phyloP scores from a whole-genome alignment of 768 basidiomycete genomes.

The Lentinula raphanica region DNA sequence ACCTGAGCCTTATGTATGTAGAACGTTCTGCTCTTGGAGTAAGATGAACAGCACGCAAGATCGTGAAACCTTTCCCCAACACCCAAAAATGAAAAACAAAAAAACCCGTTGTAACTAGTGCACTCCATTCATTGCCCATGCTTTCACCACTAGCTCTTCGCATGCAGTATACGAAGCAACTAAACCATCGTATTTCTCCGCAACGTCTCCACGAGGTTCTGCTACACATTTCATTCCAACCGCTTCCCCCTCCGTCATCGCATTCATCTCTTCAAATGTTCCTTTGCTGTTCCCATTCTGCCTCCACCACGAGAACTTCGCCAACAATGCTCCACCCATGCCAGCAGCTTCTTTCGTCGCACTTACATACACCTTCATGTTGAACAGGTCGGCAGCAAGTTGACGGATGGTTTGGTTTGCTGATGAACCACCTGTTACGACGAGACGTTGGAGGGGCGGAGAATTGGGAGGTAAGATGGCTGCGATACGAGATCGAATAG shows the following conservation, averaged over 20 bases:
- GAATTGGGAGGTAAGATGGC: conserved; percentile 60
- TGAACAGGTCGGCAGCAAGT: conserved; percentile 74
- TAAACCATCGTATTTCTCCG: conserved; percentile 47
- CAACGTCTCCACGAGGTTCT: conserved; percentile 41
- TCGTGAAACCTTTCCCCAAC: too few species aligned
- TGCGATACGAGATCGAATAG: conserved; percentile 66
- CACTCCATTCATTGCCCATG: neutral
- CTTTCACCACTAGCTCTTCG: conserved; percentile 43
- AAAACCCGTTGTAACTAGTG: neutral
- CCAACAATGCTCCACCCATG: conserved; percentile 67
- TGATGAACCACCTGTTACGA: conserved; percentile 76
- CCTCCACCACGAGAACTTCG: conserved; percentile 48
- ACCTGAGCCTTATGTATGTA: too few species aligned
- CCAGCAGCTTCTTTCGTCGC: conserved; percentile 66
- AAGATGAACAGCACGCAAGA: too few species aligned
- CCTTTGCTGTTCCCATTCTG: conserved; percentile 19
- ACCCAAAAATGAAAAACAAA: neutral
- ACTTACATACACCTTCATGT: conserved; percentile 67
- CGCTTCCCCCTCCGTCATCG: conserved; percentile 33
- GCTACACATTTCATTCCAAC: conserved; percentile 58
- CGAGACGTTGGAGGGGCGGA: conserved; percentile 53
- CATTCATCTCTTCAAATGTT: conserved; percentile 62
- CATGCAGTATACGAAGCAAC: conserved; percentile 50
- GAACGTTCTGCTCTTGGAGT: too few species aligned
- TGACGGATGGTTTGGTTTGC: conserved; percentile 70